Evolutionary conservation across 371 early-diverging fungal species (phyloP).

Genomic region (Amoeboaphelidium occidentale): DNA sequence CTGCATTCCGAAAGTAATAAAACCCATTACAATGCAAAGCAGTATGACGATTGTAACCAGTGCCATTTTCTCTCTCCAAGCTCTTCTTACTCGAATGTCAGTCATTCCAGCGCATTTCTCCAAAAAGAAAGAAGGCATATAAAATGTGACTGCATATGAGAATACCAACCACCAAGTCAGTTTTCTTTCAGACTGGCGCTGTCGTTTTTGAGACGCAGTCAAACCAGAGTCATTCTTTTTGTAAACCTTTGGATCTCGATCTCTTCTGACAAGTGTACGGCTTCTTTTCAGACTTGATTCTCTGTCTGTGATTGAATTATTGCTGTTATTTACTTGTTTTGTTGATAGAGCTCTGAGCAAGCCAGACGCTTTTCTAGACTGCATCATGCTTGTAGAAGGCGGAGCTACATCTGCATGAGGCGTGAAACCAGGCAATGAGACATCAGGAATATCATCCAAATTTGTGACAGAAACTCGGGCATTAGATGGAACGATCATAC

Average conservation of each 20-base stretch:
- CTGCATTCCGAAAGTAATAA: conserved; percentile 5
- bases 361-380: no score
- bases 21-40: conserved; percentile 3
- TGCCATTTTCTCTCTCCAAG: conserved; percentile 11
- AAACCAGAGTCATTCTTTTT: background rate
- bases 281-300: background rate
- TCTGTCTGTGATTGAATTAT: background rate
- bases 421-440: background rate
- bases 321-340: background rate
- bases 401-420: background rate
- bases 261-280: background rate
- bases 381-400: no score
- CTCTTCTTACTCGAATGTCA: conserved; percentile 1
- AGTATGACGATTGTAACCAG: conserved; percentile 8
- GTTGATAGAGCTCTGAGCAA: background rate
- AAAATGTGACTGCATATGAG: background rate
- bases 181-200: background rate
- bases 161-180: background rate
- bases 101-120: background rate
- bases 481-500: no score
- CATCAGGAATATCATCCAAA: background rate
- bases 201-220: background rate
- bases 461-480: background rate
- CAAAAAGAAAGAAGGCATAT: background rate
- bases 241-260: background rate